Conservation (phyloP, 148 eudicot genomes). For the Heliosperma pusillum region DNA sequence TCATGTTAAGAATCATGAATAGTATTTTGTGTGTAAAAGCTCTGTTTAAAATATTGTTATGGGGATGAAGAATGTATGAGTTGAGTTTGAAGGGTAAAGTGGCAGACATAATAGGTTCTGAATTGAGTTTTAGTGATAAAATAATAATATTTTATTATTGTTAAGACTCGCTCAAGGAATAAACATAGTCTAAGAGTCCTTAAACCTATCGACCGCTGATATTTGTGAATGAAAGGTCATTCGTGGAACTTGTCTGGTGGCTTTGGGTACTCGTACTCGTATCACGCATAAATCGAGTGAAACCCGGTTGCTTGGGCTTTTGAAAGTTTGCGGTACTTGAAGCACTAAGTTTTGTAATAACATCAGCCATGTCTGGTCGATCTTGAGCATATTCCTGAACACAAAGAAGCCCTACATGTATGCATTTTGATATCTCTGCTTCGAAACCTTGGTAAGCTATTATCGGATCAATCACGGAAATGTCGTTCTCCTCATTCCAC, state of each 20-base stretch:
- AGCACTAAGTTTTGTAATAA: conserved; percentile 25
- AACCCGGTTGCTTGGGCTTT: conserved; percentile 24
- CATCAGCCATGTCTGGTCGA: conserved; percentile 33
- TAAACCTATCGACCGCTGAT: neutral
- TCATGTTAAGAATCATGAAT: no score
- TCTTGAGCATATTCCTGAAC: conserved; percentile 31
- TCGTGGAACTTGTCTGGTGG: neutral
- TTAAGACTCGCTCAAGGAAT: no score
- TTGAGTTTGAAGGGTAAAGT: no score
- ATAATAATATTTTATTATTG: no score
- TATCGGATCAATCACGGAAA: conserved; percentile 26
- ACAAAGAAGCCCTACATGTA: conserved; percentile 39
- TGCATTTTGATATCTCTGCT: conserved; percentile 31
- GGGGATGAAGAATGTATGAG: no score
- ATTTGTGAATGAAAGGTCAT: neutral
- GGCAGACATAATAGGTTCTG: no score
- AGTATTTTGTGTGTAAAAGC: no score
- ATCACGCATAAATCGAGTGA: neutral
- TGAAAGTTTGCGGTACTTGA: conserved; percentile 21
- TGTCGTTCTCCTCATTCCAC: conserved; percentile 25
- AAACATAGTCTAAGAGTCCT: no score
- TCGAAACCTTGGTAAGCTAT: conserved; percentile 10
- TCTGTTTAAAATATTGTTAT: no score
- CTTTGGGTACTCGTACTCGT: neutral
- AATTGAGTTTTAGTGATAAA: no score